These are phyloP conservation scores for Sporothrix schenckii DNA, from an alignment of 2,329 filamentous ascomycete genomes.

Conservation along the genomic window DNA sequence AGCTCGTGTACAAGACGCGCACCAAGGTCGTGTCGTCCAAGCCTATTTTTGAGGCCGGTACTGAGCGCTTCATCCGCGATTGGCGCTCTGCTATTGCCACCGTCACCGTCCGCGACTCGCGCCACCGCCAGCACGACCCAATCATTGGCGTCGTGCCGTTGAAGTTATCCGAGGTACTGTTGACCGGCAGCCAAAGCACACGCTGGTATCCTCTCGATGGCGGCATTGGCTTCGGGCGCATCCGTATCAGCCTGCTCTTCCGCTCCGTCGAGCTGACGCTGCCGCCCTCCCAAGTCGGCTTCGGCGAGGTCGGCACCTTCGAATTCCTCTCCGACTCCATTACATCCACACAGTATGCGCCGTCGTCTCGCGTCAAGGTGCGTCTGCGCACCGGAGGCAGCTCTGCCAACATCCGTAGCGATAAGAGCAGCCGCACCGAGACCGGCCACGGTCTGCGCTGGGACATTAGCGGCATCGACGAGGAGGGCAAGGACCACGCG, in stretches of 20 bases:
- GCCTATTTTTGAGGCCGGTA: conserved; percentile 96
- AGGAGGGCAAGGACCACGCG: conserved; percentile 40
- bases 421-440: conserved; percentile 60
- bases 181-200: conserved; percentile 82
- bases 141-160: conserved; percentile 90
- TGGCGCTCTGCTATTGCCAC: conserved; percentile 89
- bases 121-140: conserved; percentile 90
- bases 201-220: conserved; percentile 97
- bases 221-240: conserved; percentile 86
- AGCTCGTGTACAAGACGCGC: conserved; percentile 88
- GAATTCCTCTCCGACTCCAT: conserved; percentile 78
- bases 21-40: conserved; percentile 91
- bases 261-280: conserved; percentile 83
- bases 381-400: conserved; percentile 83
- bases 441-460: conserved; percentile 57
- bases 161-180: conserved; percentile 83
- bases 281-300: conserved; percentile 83
- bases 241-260: conserved; percentile 87
- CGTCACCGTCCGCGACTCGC: conserved; percentile 82
- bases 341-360: conserved; percentile 62
- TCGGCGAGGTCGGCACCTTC: conserved; percentile 88
- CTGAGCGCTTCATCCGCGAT: conserved; percentile 88
- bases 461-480: conserved; percentile 49
- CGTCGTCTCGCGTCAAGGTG: conserved; percentile 71
- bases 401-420: conserved; percentile 67